Evolutionary conservation across 2,329 filamentous ascomycete genomes (phyloP).

Genomic region (Ophiostoma montium): DNA sequence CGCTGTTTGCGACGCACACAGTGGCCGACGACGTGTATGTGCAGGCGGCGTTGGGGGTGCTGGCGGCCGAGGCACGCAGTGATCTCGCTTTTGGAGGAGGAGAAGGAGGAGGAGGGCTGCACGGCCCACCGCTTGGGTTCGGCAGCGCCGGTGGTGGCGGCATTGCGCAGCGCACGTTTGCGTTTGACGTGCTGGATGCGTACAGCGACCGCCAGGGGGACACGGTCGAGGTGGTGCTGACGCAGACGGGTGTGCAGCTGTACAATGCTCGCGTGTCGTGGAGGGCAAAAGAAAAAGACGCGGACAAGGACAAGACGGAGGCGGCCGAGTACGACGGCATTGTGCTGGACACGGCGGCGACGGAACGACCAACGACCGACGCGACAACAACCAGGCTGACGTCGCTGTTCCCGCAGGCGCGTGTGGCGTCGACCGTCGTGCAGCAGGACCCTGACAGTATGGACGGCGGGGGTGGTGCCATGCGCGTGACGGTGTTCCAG

Average conservation of each 20-base stretch:
- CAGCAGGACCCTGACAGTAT: slow-evolving; percentile 23
- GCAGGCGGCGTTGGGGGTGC: slow-evolving; percentile 71
- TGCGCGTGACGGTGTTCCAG: slow-evolving; percentile 67
- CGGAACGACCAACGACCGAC: not conserved
- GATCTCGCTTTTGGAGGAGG: too few species aligned
- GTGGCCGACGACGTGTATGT: slow-evolving; percentile 62
- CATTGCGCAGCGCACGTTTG: slow-evolving; percentile 25
- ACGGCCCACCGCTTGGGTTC: slow-evolving; percentile 41
- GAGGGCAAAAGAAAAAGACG: slow-evolving; percentile 13
- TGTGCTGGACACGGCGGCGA: slow-evolving; percentile 24
- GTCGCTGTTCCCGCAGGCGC: slow-evolving; percentile 68
- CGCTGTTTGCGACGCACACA: slow-evolving; percentile 54
- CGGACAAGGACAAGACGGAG: too few species aligned
- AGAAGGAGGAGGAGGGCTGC: slow-evolving; percentile 18
- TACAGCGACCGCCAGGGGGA: slow-evolving; percentile 33
- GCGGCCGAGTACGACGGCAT: slow-evolving; percentile 31
- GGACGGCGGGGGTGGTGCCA: slow-evolving; percentile 10
- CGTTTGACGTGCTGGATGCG: slow-evolving; percentile 44
- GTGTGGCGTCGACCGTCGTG: slow-evolving; percentile 68
- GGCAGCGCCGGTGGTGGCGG: slow-evolving; percentile 19
- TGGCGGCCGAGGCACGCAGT: slow-evolving; percentile 30
- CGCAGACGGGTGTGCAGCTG: slow-evolving; percentile 32
- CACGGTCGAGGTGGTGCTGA: slow-evolving; percentile 38
- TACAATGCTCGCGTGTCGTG: slow-evolving; percentile 33
- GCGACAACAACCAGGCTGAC: slow-evolving; percentile 32